Conservation (phyloP, 768 basidiomycete species). For the Lactarius quietus region DNA sequence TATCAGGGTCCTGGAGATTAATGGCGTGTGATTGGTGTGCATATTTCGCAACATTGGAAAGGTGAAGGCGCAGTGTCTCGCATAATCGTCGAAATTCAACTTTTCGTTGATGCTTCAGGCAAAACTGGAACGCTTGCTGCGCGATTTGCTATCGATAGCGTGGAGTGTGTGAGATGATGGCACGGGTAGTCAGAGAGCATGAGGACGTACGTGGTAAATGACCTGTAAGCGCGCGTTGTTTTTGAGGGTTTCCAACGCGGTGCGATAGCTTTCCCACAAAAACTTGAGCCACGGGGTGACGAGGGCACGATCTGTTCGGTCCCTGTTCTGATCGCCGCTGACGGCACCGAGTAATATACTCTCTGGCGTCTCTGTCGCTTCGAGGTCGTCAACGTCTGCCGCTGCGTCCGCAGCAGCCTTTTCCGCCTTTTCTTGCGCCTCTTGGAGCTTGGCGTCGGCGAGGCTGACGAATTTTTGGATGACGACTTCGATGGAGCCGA, state of each 20-base stretch:
- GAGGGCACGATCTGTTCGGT: conserved; percentile 89
- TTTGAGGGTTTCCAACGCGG: conserved; percentile 91
- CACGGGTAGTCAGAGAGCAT: neutral
- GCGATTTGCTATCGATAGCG: conserved; percentile 72
- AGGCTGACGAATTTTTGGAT: conserved; percentile 82
- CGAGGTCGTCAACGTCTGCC: conserved; percentile 89
- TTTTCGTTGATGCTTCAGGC: conserved; percentile 87
- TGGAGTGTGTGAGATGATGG: conserved; percentile 2
- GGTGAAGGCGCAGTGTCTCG: conserved; percentile 92
- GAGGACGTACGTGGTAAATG: conserved; percentile 79
- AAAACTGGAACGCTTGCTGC: conserved; percentile 96
- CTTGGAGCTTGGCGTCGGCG: conserved; percentile 76
- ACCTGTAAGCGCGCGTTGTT: conserved; percentile 90
- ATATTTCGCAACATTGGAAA: conserved; percentile 93
- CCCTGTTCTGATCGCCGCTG: conserved; percentile 86
- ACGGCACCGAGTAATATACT: conserved; percentile 89
- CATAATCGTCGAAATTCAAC: conserved; percentile 97
- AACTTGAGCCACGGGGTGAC: conserved; percentile 98
- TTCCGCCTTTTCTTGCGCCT: conserved; percentile 84
- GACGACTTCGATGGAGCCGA: conserved; percentile 87
- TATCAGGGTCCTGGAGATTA: conserved; percentile 93
- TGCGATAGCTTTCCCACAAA: conserved; percentile 98
- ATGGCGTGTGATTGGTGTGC: conserved; percentile 90
- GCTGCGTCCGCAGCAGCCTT: conserved; percentile 54
- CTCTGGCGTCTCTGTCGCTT: conserved; percentile 93